A percentile compares a stretch with the other conserved stretches of the same genome.
These are phyloP conservation scores for Suhomyces vadensis DNA, from an alignment of 805 yeast genomes.

Conservation along the genomic window DNA sequence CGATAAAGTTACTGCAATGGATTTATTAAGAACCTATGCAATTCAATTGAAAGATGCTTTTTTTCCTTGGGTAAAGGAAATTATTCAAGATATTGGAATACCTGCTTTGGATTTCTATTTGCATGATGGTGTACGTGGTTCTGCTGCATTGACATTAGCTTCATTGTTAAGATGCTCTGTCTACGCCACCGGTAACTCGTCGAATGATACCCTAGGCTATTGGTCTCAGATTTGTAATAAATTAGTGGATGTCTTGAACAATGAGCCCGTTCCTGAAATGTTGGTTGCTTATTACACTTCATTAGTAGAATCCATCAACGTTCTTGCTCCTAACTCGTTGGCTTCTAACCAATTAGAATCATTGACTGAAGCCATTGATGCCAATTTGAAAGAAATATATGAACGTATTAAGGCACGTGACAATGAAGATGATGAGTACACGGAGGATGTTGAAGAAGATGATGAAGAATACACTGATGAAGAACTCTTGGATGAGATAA, in stretches of 20 bases:
- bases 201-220: constrained; percentile 60
- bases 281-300: constrained; percentile 76
- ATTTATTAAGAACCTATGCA: constrained; percentile 80
- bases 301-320: constrained; percentile 61
- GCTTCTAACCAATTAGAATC: constrained; percentile 53
- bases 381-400: constrained; percentile 65
- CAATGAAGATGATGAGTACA: constrained; percentile 77
- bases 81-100: constrained; percentile 73
- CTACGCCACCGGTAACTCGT: constrained; percentile 53
- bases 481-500: constrained; percentile 83
- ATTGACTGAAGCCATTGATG: constrained; percentile 59
- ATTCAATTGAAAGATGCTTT: constrained; percentile 79
- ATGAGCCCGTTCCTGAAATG: constrained; percentile 83
- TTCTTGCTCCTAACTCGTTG: constrained; percentile 66
- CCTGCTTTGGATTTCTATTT: constrained; percentile 90
- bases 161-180: constrained; percentile 66
- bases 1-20: constrained; percentile 92
- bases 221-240: constrained; percentile 74
- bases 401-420: constrained; percentile 74
- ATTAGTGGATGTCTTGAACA: constrained; percentile 63
- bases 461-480: constrained; percentile 89
- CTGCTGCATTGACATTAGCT: constrained; percentile 86
- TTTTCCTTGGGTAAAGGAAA: constrained; percentile 77
- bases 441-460: constrained; percentile 80
- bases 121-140: constrained; percentile 90